A percentile compares a stretch with the other conserved stretches of the same genome.
Evolutionary conservation across 768 basidiomycete species (phyloP).

Genomic region (Agrocybe pediades): DNA sequence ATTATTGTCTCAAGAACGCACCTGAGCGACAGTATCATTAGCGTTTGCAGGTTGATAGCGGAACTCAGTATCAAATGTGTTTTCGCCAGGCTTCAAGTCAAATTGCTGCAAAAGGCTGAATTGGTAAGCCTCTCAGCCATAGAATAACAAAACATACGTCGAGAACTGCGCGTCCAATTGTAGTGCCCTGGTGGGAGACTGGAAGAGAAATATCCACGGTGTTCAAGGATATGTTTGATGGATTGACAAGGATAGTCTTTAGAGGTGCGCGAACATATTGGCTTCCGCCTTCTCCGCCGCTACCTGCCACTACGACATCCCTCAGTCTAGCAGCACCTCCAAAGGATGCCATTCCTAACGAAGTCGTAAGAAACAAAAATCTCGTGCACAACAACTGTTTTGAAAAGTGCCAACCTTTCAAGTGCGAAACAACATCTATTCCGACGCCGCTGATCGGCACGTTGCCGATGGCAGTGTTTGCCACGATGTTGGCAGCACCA

Average conservation of each 20-base stretch:
- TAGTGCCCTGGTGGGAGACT: constrained; percentile 54
- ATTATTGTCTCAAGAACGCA: too few relatives aligned
- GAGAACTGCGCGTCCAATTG: constrained; percentile 62
- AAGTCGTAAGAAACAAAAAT: not conserved
- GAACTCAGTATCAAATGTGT: constrained; percentile 58
- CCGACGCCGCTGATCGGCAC: constrained; percentile 65
- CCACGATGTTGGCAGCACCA: constrained; percentile 60
- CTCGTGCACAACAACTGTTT: too few relatives aligned
- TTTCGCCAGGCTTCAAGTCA: constrained; percentile 59
- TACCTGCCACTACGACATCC: constrained; percentile 63
- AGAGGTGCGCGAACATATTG: constrained; percentile 61
- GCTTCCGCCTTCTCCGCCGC: constrained; percentile 62
- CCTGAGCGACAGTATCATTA: constrained; percentile 67
- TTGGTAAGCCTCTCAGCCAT: too few relatives aligned
- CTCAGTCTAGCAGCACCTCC: constrained; percentile 50
- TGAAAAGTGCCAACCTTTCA: constrained; percentile 55
- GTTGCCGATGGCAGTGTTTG: constrained; percentile 63
- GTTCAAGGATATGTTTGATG: constrained; percentile 65
- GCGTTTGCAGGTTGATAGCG: constrained; percentile 65
- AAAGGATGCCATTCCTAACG: constrained; percentile 59
- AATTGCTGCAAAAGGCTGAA: constrained; percentile 41
- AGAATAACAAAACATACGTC: constrained; percentile 38
- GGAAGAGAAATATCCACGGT: constrained; percentile 61
- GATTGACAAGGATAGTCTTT: constrained; percentile 61
- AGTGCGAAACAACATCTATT: constrained; percentile 56